These are phyloP conservation scores for Arabidopsis lyrata DNA, from an alignment of 441 rosid genomes.

Conservation along the genomic window DNA sequence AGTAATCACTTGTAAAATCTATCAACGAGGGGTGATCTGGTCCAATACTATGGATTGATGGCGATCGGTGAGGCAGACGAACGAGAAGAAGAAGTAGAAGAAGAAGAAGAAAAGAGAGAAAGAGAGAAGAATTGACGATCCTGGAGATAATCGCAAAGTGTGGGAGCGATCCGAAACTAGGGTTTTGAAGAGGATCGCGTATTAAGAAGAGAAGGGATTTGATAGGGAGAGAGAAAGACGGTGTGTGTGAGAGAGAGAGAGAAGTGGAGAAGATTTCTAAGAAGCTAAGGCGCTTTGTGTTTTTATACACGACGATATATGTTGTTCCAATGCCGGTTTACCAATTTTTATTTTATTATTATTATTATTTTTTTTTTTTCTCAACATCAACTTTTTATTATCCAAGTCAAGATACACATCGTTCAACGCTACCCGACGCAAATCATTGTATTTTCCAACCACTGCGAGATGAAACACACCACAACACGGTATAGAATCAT, in stretches of 20 bases:
- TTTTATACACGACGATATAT: slow-evolving; percentile 28
- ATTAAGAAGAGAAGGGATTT: slow-evolving; percentile 40
- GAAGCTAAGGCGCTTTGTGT: slow-evolving; percentile 40
- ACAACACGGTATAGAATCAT: no score
- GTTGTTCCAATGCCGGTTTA: no score
- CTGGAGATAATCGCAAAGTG: slow-evolving; percentile 9
- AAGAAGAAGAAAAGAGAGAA: no score
- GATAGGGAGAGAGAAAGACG: slow-evolving; percentile 41
- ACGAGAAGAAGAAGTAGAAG: not conserved
- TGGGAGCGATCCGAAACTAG: slow-evolving; percentile 49
- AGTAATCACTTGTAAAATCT: slow-evolving; percentile 25
- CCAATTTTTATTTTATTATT: no score
- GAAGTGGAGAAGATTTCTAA: slow-evolving; percentile 48
- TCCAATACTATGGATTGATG: slow-evolving; percentile 2
- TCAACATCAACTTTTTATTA: no score
- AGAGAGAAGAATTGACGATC: slow-evolving; percentile 13
- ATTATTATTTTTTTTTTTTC: no score
- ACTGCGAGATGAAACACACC: no score
- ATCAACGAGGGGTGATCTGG: slow-evolving; percentile 29
- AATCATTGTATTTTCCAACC: no score
- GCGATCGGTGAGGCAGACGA: slow-evolving; percentile 42
- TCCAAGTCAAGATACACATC: no score
- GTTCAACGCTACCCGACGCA: no score
- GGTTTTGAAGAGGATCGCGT: slow-evolving; percentile 57
- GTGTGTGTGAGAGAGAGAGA: slow-evolving; percentile 43